Evolutionary conservation across 1,139 yeast genomes (phyloP).

Genomic region (Nadsonia commutata): DNA sequence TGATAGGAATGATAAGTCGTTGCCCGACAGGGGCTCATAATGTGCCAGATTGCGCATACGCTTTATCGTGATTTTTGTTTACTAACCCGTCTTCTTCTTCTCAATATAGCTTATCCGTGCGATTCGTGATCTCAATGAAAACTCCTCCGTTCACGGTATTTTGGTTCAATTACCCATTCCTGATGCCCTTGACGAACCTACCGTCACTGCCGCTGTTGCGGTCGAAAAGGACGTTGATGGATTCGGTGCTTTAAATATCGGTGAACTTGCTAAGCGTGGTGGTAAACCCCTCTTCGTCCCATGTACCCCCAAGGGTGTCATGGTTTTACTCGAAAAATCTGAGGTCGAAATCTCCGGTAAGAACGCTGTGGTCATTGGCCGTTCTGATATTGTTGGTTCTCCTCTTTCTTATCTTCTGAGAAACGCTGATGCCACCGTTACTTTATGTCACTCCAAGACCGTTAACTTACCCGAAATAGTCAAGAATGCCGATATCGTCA

Average conservation of each 20-base stretch:
- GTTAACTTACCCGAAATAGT: constrained; percentile 45
- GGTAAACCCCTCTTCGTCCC: constrained; percentile 81
- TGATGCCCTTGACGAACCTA: constrained; percentile 57
- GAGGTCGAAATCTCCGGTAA: constrained; percentile 59
- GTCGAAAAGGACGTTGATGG: constrained; percentile 91
- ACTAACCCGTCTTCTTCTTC: no score
- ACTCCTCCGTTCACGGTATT: constrained; percentile 67
- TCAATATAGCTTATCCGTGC: constrained; percentile 33
- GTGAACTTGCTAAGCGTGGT: constrained; percentile 77
- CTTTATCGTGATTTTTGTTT: no score
- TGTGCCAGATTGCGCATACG: no score
- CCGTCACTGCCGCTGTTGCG: constrained; percentile 62
- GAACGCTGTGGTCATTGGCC: constrained; percentile 85
- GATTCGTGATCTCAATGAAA: constrained; percentile 52
- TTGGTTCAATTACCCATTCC: constrained; percentile 92
- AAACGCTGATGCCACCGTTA: constrained; percentile 72
- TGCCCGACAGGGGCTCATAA: no score
- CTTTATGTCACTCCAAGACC: constrained; percentile 71
- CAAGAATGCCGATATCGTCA: constrained; percentile 69
- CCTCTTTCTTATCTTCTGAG: constrained; percentile 78
- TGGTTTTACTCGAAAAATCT: constrained; percentile 55
- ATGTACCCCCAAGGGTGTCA: constrained; percentile 91
- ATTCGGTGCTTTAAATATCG: constrained; percentile 77
- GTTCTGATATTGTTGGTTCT: constrained; percentile 91
- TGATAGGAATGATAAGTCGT: no score